A percentile compares a stretch with the other conserved stretches of the same genome.
phyloP scores from a whole-genome alignment of 1,284 basidiomycete species.

The Leucoagaricus sp. region DNA sequence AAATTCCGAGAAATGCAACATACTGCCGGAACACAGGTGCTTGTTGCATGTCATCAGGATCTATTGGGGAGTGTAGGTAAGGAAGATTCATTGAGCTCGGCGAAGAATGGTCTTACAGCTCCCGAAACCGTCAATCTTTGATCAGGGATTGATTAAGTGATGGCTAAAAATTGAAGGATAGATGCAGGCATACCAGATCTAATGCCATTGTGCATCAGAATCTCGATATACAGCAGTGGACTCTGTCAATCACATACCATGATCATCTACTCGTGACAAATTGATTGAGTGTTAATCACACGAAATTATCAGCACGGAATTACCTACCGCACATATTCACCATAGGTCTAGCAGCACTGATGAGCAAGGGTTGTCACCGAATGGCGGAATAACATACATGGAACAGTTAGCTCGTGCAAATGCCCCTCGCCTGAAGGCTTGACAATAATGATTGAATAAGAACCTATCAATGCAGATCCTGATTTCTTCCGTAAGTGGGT shows the following conservation, averaged over 20 bases:
- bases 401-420: slow-evolving; percentile 93
- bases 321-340: slow-evolving; percentile 60
- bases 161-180: slow-evolving; percentile 5
- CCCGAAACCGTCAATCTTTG: slow-evolving; percentile 89
- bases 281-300: too few species aligned
- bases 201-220: slow-evolving; percentile 7
- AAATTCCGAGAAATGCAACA: slow-evolving; percentile 24
- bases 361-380: background rate
- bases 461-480: slow-evolving; percentile 82
- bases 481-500: slow-evolving; percentile 76
- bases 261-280: slow-evolving; percentile 58
- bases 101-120: slow-evolving; percentile 64
- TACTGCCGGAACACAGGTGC: slow-evolving; percentile 79
- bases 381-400: slow-evolving; percentile 60
- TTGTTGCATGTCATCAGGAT: slow-evolving; percentile 78
- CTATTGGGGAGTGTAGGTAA: slow-evolving; percentile 45
- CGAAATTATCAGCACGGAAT: too few species aligned
- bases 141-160: slow-evolving; percentile 1
- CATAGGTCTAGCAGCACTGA: slow-evolving; percentile 51
- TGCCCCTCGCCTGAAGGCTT: slow-evolving; percentile 83
- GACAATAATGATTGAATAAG: slow-evolving; percentile 91
- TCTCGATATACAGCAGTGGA: background rate
- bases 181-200: slow-evolving; percentile 19
- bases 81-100: background rate
- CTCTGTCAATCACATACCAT: slow-evolving; percentile 50